Base-by-base conservation (phyloP, 2,329 filamentous ascomycete species). In the Trichoderma sp. region DNA sequence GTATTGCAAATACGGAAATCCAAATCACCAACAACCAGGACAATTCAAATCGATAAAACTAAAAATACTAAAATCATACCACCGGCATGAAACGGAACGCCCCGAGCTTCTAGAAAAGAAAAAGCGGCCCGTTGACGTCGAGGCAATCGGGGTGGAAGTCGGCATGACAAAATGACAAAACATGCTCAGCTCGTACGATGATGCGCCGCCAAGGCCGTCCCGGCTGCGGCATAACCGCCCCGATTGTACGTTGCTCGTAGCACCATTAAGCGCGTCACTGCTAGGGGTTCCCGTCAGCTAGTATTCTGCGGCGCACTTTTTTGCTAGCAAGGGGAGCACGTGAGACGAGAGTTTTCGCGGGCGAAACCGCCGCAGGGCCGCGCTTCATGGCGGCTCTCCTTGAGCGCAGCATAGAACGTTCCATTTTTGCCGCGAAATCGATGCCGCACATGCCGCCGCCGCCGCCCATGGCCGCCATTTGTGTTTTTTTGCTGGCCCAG, bases 401-500 rank as follows among this genome's bases (percentile, higher is more conserved):
- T 16, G 11, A 16, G 56, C 33, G 6, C 11, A 21, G 53, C 56
- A 62, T 31, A 14, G 41, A 12, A 21, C 18, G 9, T 16, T 3
- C 8, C 18, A n/a, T 12, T 41, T 41, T 45, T 24, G 63, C 72
- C 63, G 35, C 64, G n/a, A 21, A 18, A 18, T 21, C 29, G n/a
- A 64, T 38, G 73, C 73, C 73, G 73, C 73, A 75, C 3, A 63
- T 68, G 73, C 73, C 73, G 73, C 73, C 56, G 35, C 59, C 45
- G 73, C 73, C 59, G 73, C 73, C 73, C 29, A 18, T 45, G 56
- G 24, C n/a, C 9, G 9, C 41, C 41, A 4, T 38, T 16, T 38
- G 35, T 16, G 2, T 6, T 38, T 38, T 16, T 33, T 35, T 63
- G 60, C 29, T 35, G 60, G 29, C 56, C 16, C 35, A 35, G 16